Evolutionary conservation across 192 early-diverging fungal genomes (phyloP).

Genomic region (Podila clonocystis): DNA sequence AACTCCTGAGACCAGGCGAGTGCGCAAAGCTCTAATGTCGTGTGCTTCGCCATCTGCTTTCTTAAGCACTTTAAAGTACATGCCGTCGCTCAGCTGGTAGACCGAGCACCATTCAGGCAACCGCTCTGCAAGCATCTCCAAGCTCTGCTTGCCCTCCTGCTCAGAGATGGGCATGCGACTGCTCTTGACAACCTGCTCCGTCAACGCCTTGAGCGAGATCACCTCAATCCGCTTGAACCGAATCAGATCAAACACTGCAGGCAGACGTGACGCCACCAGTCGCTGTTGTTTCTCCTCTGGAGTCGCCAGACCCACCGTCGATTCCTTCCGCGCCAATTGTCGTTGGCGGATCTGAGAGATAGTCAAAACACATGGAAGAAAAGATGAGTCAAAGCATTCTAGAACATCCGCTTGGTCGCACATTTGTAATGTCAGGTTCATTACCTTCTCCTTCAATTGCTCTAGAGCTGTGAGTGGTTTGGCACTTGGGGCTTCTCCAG

Average conservation of each 20-base stretch:
- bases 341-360: conserved; percentile 24
- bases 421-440: no score
- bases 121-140: conserved; percentile 31
- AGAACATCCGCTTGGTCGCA: no score
- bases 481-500: neutral
- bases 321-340: conserved; percentile 24
- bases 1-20: conserved; percentile 10
- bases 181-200: conserved; percentile 31
- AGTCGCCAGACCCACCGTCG: neutral
- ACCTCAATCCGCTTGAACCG: conserved; percentile 45
- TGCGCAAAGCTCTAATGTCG: conserved; percentile 16
- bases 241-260: conserved; percentile 38
- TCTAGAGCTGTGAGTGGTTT: conserved; percentile 21
- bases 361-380: neutral
- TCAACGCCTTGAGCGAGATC: conserved; percentile 14
- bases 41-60: conserved; percentile 21
- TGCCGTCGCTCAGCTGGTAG: conserved; percentile 16
- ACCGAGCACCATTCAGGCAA: conserved; percentile 46
- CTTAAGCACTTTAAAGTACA: conserved; percentile 34
- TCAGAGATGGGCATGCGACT: conserved; percentile 37
- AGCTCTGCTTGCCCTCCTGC: conserved; percentile 22
- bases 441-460: conserved; percentile 39
- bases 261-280: conserved; percentile 21
- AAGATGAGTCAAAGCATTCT: no score
- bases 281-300: conserved; percentile 28